These are phyloP conservation scores for Astrothelium subdiscretum DNA, from an alignment of 495 filamentous ascomycete genomes.

Conservation along the genomic window DNA sequence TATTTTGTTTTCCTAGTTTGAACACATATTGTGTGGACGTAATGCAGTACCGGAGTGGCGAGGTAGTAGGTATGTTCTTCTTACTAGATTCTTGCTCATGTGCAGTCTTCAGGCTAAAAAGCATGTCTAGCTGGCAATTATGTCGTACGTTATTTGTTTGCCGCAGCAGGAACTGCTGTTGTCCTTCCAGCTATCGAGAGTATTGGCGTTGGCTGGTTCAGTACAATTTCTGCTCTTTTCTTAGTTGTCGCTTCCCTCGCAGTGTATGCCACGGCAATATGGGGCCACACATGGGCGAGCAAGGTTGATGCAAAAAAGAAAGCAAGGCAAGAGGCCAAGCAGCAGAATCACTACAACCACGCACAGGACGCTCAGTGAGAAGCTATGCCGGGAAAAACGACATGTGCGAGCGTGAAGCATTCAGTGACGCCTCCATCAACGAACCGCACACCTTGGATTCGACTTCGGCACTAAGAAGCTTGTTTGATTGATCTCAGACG, in stretches of 20 bases:
- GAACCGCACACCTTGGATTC: too few species aligned
- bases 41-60: slow-evolving; percentile 51
- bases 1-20: slow-evolving; percentile 60
- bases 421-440: too few species aligned
- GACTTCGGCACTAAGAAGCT: too few species aligned
- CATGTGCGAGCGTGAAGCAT: neutral
- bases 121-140: slow-evolving; percentile 48
- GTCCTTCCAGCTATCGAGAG: slow-evolving; percentile 52
- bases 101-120: neutral
- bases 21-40: slow-evolving; percentile 72
- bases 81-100: neutral
- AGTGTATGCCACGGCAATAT: slow-evolving; percentile 37
- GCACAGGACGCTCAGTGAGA: neutral
- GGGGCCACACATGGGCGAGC: slow-evolving; percentile 45
- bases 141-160: slow-evolving; percentile 57
- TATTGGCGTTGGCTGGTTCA: slow-evolving; percentile 55
- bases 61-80: slow-evolving; percentile 42
- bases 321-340: neutral
- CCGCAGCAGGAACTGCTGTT: slow-evolving; percentile 51
- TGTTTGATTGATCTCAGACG: too few species aligned
- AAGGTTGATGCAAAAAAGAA: slow-evolving; percentile 28
- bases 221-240: slow-evolving; percentile 37
- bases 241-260: slow-evolving; percentile 37
- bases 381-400: neutral
- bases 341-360: neutral